A percentile compares a stretch with the other conserved stretches of the same genome.
These are phyloP conservation scores for Pythium folliculosum DNA, from an alignment of 352 stramenopile genomes.

Conservation along the genomic window DNA sequence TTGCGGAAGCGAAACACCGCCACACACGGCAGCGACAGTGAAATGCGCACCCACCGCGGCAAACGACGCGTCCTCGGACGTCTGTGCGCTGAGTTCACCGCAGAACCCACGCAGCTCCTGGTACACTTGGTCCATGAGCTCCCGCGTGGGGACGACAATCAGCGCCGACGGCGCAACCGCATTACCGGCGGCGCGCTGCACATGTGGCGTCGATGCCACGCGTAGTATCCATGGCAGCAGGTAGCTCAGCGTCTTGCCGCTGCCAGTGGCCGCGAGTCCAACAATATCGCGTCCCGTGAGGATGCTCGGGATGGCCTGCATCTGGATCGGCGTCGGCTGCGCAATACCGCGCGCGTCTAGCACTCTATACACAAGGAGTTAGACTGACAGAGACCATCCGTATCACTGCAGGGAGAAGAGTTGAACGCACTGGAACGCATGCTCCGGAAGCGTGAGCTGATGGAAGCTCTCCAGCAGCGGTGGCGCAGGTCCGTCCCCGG, in stretches of 20 bases:
- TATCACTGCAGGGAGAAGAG: neutral
- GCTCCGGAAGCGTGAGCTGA: slow-evolving; percentile 33
- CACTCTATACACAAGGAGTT: slow-evolving; percentile 14
- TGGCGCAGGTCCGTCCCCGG: slow-evolving; percentile 20
- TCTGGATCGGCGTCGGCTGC: slow-evolving; percentile 96
- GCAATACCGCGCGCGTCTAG: slow-evolving; percentile 52
- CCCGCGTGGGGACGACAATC: slow-evolving; percentile 94
- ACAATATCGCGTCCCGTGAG: slow-evolving; percentile 91
- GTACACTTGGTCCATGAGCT: slow-evolving; percentile 95
- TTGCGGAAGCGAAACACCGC: slow-evolving; percentile 38
- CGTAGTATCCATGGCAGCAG: slow-evolving; percentile 86
- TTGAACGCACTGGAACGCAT: slow-evolving; percentile 23
- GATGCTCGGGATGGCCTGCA: slow-evolving; percentile 91
- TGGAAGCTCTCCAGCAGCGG: slow-evolving; percentile 40
- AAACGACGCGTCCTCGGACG: neutral
- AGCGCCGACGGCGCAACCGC: slow-evolving; percentile 51
- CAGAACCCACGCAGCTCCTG: slow-evolving; percentile 59
- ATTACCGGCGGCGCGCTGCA: slow-evolving; percentile 41
- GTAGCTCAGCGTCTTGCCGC: slow-evolving; percentile 97
- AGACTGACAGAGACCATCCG: neutral
- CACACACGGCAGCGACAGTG: slow-evolving; percentile 54
- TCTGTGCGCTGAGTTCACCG: neutral
- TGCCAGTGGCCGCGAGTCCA: slow-evolving; percentile 92
- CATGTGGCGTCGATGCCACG: neutral
- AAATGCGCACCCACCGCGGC: neutral